Evolutionary conservation across 805 yeast genomes (phyloP).

Genomic region (Pichia insulana): DNA sequence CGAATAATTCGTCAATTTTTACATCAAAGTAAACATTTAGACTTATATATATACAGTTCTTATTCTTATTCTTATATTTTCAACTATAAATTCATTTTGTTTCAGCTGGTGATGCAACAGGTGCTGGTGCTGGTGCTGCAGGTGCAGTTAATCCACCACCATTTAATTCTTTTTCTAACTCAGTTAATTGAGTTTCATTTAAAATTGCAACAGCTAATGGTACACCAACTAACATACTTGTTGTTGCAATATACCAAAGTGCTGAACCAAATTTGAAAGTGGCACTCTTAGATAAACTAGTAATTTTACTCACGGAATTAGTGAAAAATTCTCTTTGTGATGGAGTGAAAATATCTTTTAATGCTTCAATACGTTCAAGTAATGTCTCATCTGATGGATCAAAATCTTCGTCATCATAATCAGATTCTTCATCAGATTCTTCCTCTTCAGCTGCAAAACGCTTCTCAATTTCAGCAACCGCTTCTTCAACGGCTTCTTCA

Average conservation of each 20-base stretch:
- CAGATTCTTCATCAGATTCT: conserved; percentile 37
- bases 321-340: conserved; percentile 53
- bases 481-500: conserved; percentile 28
- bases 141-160: conserved; percentile 12
- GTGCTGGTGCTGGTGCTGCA: conserved; percentile 10
- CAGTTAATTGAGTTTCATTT: conserved; percentile 88
- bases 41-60: conserved; percentile 2
- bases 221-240: conserved; percentile 80
- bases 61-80: not conserved
- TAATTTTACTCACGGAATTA: conserved; percentile 21
- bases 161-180: conserved; percentile 81
- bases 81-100: conserved; percentile 1
- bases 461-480: conserved; percentile 28
- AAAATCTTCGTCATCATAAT: conserved; percentile 63
- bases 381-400: conserved; percentile 73
- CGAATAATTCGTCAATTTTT: not conserved
- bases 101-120: conserved; percentile 11
- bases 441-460: conserved; percentile 24
- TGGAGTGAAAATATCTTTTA: conserved; percentile 88
- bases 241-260: conserved; percentile 80
- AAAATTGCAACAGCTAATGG: conserved; percentile 86
- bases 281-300: conserved; percentile 36
- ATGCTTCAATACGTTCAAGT: conserved; percentile 79
- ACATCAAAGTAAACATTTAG: not conserved
- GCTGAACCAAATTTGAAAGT: conserved; percentile 60